A percentile compares a stretch with the other conserved stretches of the same genome.
phyloP scores from a whole-genome alignment of 768 basidiomycete species.

The Tylopilus plumbeoviolaceoides region DNA sequence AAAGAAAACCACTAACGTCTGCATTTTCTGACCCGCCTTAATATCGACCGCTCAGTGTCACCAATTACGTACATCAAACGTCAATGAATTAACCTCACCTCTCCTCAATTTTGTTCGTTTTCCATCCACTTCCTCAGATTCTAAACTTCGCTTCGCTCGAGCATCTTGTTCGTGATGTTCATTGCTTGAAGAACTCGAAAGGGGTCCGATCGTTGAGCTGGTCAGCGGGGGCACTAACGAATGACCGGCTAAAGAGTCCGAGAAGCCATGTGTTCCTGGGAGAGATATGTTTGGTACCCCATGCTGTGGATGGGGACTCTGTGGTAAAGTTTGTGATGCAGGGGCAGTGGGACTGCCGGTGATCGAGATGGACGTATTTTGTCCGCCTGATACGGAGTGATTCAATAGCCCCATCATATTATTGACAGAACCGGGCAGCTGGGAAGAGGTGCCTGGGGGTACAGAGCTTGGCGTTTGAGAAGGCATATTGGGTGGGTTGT shows the following conservation, averaged over 20 bases:
- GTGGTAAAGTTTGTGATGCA: conserved; percentile 27
- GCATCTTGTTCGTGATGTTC: conserved; percentile 51
- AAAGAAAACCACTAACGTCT: conserved; percentile 38
- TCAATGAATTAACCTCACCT: conserved; percentile 43
- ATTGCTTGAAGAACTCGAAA: conserved; percentile 5
- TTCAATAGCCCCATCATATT: conserved; percentile 25
- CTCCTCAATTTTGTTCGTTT: conserved; percentile 74
- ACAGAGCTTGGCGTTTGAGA: conserved; percentile 12
- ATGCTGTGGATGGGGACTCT: conserved; percentile 29
- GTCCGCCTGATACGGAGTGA: conserved; percentile 22
- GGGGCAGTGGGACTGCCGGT: conserved; percentile 23
- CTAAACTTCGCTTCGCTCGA: conserved; percentile 71
- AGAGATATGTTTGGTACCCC: conserved; percentile 17
- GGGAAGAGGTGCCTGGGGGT: conserved; percentile 17
- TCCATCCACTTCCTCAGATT: conserved; percentile 57
- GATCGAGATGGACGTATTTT: conserved; percentile 17
- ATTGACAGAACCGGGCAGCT: conserved; percentile 15
- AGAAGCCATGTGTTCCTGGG: conserved; percentile 23
- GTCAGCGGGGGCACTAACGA: conserved; percentile 15
- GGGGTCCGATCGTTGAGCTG: conserved; percentile 11
- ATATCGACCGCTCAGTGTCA: conserved; percentile 22
- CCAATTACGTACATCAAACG: conserved; percentile 22
- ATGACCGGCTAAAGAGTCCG: conserved; percentile 23
- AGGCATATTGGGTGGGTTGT: conserved; percentile 17
- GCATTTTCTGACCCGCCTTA: conserved; percentile 43